Conservation (phyloP, 2,329 filamentous ascomycete genomes). For the Exophiala calicioides region DNA sequence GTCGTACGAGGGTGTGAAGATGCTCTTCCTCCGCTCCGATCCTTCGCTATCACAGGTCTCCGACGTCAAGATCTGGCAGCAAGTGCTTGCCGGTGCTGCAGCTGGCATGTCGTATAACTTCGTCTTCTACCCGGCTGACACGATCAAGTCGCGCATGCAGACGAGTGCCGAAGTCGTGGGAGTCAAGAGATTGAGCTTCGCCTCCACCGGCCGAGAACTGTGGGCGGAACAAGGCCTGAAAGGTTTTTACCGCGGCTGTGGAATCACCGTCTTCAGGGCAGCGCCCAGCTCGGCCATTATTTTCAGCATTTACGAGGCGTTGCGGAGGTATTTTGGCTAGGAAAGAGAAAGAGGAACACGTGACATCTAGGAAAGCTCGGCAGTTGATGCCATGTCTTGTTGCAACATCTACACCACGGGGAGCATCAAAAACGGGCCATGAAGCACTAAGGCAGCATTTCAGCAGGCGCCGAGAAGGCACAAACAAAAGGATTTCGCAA, state of each 20-base stretch:
- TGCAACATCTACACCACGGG: no score
- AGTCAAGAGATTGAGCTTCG: conserved; percentile 62
- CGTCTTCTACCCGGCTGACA: conserved; percentile 94
- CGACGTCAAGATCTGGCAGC: conserved; percentile 74
- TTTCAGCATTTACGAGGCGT: conserved; percentile 88
- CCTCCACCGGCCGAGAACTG: conserved; percentile 65
- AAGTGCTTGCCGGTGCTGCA: conserved; percentile 80
- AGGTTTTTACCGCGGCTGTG: conserved; percentile 90
- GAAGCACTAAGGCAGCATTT: not conserved
- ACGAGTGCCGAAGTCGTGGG: conserved; percentile 50
- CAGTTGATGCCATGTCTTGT: no score
- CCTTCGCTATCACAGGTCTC: conserved; percentile 33
- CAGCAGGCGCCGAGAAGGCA: not conserved
- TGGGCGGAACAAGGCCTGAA: conserved; percentile 80
- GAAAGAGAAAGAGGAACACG: not conserved
- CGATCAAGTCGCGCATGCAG: conserved; percentile 96
- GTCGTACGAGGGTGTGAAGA: conserved; percentile 76
- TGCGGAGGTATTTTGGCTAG: conserved; percentile 67
- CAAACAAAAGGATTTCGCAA: not conserved
- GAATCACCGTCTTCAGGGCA: conserved; percentile 83
- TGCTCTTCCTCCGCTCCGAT: conserved; percentile 65
- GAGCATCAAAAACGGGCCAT: no score
- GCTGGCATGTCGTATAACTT: conserved; percentile 97
- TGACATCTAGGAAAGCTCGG: not conserved
- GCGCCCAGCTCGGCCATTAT: conserved; percentile 98